Evolutionary conservation across 1,139 yeast genomes (phyloP), one percentile per base, ranked within the genome.

Genomic region (Yamadazyma mexicana): DNA sequence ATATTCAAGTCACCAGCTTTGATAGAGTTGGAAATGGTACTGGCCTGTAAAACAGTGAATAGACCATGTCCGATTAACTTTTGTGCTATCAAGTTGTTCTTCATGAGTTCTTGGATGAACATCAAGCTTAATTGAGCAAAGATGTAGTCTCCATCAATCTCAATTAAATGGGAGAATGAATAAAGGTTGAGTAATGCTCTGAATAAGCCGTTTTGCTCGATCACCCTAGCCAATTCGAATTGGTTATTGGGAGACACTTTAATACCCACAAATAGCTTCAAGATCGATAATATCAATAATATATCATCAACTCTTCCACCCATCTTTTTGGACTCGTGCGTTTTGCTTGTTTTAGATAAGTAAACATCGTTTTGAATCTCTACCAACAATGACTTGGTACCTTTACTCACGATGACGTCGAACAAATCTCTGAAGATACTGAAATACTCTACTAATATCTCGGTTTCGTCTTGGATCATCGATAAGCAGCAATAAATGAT

Each of bases 61-160:
- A 89, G 59, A 0, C 96, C 96, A 28, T 74, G 68, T 4, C 75
- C 59, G 9, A 87, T 75, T 38, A 88, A 68, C 40, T 72, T 77
- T 43, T 83, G 85, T 0, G 95, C 91, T 52, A 88, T 74, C 0
- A 64, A 65, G 40, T 79, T 79, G 15, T 82, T 69, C 1, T 78
- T 65, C 55, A 86, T 76, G 54, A 89, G 67, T 50, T 87, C 95
- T 44, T 80, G 77, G 33, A 88, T 69, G 48, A 79, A 86, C 56
- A 79, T 75, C 47, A 91, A 66, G 22, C 91, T 71, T 37, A 87
- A 62, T 46, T 86, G 92, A 0, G 95, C 94, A 56, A 84, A 79
- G 0, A 83, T 67, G 25, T 78, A 79, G 40, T 86, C 94, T 25
- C 75, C 79, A 43, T 80, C 77, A 2, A 79, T 66, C 44, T 75